Base-by-base conservation (phyloP, 108 stramenopile genomes). In the Nitzschia sp. region DNA sequence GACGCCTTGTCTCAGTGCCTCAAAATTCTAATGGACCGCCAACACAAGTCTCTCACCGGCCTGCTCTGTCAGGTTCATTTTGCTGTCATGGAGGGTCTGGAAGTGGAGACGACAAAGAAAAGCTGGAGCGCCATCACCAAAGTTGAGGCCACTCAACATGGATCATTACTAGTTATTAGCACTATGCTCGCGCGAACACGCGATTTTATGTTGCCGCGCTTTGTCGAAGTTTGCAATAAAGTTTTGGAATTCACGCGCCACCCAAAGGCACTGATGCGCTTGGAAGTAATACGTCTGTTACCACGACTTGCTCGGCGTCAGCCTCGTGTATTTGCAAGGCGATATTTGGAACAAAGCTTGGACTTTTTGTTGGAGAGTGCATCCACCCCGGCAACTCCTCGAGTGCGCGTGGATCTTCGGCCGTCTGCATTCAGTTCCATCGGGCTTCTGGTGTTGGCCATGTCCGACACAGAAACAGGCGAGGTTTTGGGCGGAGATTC, bases 131-230 rank as follows among this genome's bases (percentile, higher is more conserved):
- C 57, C 19, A 32, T 46, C 11, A 62, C 29, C 48, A 76, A 79
- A 29, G 80, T 80, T 15, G 78, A 87, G 38, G 68, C 76, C 21
- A 67, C 83, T 1, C 84, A 85, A 44, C 97, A 99, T 70, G 99
- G 97, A 28, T 93, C 95, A 1, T 69, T 99, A 13, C 76, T 99
- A 16, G 84, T 89, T 19, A 79, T 96, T 5, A 75, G 87, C 8
- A 89, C 91, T 9, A 83, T 98, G 80, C 78, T 99, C 33, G 69
- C 87, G 8, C 83, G 90, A 58, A 80, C 96, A 11, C 78, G 89
- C 11, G 85, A 88, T n/a, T 98, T 98, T 75, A 94, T 98, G 80
- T 48, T 93, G 44, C 97, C 98, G 0, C 88, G 98, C 0, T 97
- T 89, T 77, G 88, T 90, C 55, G 97, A 97, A 71, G 80, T 88